Base-by-base conservation (phyloP, 768 basidiomycete species). In the Hericium rajendrae region DNA sequence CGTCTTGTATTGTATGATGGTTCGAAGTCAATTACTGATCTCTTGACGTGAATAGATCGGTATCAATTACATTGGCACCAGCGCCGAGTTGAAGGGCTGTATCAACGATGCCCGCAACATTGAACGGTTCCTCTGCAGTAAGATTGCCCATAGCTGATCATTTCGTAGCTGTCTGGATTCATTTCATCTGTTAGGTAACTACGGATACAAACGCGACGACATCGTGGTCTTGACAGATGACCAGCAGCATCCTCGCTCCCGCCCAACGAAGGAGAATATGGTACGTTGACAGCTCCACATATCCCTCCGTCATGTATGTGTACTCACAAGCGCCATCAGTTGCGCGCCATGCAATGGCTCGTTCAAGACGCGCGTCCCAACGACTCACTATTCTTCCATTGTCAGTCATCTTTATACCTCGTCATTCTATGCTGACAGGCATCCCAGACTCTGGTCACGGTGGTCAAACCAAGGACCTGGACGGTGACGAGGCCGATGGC, bases 361-460 rank as follows among this genome's bases (percentile, higher is more conserved):
- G 79, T 82, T 5, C 64, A 65, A 5, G 78, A 72, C 56, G 83
- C 83, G 16, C 73, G 71, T 56, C 79, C 81, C 11, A 76, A 79
- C 63, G 79, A 80, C 64, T 74, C 79, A 1, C 70, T 79, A 24
- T 80, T 79, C 72, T 77, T 80, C 71, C 79, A 80, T 59, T 80
- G 75, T 76, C 51, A 49, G 71, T 57, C 38, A 2, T 40, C 32
- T 11, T 18, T 24, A 2, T 20, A 3, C 24, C 12, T n/a, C 26
- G 12, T 57, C 6, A 3, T 24, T 51, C 12, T 16, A 18, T 3
- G 6, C 28, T 38, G 8, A 56, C 10, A 13, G 20, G 22, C 8
- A 55, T 24, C 37, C 4, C 57, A 89, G 88, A 91, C 71, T 95
- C 94, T 1, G 95, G 94, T 0, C 94, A 97, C 64, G 95, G 97